Conservation (phyloP, 1,139 yeast genomes). For the Magnusiomyces fungicola region DNA sequence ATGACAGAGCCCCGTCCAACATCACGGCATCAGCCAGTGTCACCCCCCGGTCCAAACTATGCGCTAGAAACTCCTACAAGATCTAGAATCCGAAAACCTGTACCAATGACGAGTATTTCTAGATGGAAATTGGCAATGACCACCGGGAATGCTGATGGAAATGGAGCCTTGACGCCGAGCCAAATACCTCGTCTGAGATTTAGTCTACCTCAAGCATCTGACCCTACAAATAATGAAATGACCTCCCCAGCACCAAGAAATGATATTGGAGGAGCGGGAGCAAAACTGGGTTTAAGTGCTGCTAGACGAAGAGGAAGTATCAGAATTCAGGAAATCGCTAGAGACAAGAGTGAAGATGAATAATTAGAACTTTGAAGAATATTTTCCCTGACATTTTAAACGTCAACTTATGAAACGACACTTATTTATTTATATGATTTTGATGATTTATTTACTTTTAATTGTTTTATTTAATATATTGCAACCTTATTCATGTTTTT, state of each 20-base stretch:
- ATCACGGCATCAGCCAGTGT: background rate
- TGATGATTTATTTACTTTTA: too few species aligned
- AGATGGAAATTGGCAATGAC: background rate
- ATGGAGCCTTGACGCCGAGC: background rate
- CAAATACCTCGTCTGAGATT: background rate
- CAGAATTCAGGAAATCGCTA: slow-evolving; percentile 27
- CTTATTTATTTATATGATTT: too few species aligned
- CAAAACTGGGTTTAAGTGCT: background rate
- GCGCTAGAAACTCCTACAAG: slow-evolving; percentile 1
- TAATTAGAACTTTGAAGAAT: too few species aligned
- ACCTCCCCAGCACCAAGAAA: background rate
- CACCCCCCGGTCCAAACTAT: background rate
- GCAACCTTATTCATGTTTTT: too few species aligned
- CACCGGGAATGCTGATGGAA: background rate
- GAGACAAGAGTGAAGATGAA: background rate
- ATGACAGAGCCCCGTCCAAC: background rate
- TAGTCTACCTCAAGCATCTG: background rate
- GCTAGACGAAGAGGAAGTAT: background rate
- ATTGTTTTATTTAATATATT: too few species aligned
- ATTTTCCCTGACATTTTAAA: too few species aligned
- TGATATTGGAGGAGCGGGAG: background rate
- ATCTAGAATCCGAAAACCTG: background rate
- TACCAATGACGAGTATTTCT: slow-evolving; percentile 2
- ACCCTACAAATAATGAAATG: background rate
- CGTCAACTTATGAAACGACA: too few species aligned